phyloP scores from a whole-genome alignment of 352 stramenopile genomes.

The Phytophthora fragariaefolia region DNA sequence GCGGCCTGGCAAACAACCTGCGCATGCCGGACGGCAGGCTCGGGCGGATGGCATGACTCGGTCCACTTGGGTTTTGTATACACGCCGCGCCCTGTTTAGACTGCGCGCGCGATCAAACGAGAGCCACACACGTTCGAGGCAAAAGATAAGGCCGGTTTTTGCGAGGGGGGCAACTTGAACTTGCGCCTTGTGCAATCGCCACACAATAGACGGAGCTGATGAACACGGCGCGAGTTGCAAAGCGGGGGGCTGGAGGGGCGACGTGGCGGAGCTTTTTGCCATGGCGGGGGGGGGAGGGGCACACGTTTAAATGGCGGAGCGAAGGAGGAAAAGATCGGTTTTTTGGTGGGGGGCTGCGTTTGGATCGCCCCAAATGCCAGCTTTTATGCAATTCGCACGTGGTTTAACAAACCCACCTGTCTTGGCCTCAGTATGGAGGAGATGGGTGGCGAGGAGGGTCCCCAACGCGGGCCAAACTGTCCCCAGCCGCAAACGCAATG shows the following conservation, averaged over 20 bases:
- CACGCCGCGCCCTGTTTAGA: slow-evolving; percentile 18
- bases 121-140: slow-evolving; percentile 18
- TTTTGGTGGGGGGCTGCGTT: neutral
- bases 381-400: slow-evolving; percentile 26
- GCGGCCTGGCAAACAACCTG: slow-evolving; percentile 13
- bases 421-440: slow-evolving; percentile 14
- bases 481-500: slow-evolving; percentile 35
- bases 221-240: slow-evolving; percentile 3
- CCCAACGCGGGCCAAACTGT: slow-evolving; percentile 21
- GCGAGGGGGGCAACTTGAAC: slow-evolving; percentile 29
- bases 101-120: slow-evolving; percentile 27
- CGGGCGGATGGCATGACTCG: slow-evolving; percentile 14
- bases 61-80: neutral
- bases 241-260: neutral
- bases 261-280: no score
- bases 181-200: slow-evolving; percentile 30
- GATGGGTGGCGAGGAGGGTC: slow-evolving; percentile 32
- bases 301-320: neutral
- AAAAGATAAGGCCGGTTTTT: slow-evolving; percentile 23
- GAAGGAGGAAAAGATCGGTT: neutral
- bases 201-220: slow-evolving; percentile 34
- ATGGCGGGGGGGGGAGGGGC: no score
- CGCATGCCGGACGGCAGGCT: slow-evolving; percentile 19
- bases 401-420: slow-evolving; percentile 25
- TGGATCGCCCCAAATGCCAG: slow-evolving; percentile 16